These are phyloP conservation scores for Ormosia emarginata DNA, from an alignment of 306 rosid species.

Conservation along the genomic window DNA sequence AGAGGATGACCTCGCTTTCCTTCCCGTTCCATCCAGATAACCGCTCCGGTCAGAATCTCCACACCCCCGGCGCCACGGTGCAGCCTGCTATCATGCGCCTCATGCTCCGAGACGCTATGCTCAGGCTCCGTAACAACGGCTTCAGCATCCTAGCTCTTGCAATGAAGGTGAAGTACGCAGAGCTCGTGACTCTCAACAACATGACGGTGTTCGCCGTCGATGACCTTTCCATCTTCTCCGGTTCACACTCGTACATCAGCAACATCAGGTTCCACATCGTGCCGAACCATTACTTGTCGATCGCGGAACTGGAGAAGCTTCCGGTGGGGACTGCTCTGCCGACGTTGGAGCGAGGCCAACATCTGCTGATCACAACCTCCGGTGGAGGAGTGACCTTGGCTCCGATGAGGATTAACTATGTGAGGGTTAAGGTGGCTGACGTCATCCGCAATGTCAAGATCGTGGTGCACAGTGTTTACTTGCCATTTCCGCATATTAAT, in stretches of 20 bases:
- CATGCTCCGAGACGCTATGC: slow-evolving; percentile 66
- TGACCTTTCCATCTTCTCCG: slow-evolving; percentile 66
- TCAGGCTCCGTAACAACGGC: slow-evolving; percentile 67
- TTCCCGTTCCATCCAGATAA: slow-evolving; percentile 60
- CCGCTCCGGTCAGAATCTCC: slow-evolving; percentile 23
- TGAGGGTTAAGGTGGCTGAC: slow-evolving; percentile 54
- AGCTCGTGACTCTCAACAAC: slow-evolving; percentile 51
- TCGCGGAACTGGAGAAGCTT: slow-evolving; percentile 58
- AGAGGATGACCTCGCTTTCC: slow-evolving; percentile 51
- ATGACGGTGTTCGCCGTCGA: slow-evolving; percentile 68
- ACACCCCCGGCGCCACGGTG: background rate
- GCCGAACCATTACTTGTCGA: slow-evolving; percentile 51
- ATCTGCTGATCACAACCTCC: slow-evolving; percentile 52
- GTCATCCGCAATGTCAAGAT: slow-evolving; percentile 57
- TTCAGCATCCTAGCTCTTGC: slow-evolving; percentile 62
- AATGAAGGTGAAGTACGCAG: slow-evolving; percentile 57
- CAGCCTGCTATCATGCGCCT: slow-evolving; percentile 57
- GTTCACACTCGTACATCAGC: slow-evolving; percentile 58
- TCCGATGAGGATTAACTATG: slow-evolving; percentile 67
- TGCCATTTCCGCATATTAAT: slow-evolving; percentile 68
- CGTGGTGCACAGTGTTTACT: slow-evolving; percentile 52
- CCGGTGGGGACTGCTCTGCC: slow-evolving; percentile 61
- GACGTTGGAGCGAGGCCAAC: slow-evolving; percentile 47
- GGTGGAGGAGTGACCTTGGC: slow-evolving; percentile 33
- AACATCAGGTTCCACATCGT: slow-evolving; percentile 64